Base-by-base conservation (phyloP, 1,284 basidiomycete species). In the Tilletiaria anomala region DNA sequence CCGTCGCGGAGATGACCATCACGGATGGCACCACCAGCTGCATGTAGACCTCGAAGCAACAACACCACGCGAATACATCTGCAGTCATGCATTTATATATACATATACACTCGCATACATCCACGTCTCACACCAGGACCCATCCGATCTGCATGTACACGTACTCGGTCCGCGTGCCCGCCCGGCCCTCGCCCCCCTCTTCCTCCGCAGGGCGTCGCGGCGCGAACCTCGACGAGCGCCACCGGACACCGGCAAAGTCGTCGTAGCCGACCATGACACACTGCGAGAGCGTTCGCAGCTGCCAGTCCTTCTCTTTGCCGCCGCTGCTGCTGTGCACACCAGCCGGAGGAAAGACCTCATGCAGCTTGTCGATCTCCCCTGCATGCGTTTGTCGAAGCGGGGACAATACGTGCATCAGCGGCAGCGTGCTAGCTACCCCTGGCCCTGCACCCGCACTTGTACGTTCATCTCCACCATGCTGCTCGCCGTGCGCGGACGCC, bases 371-470 rank as follows among this genome's bases (percentile, higher is more conserved):
- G 34, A 63, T 39, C 47, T 63, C 60, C 16, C 40, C 34, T 15
- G 36, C 35, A 35, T 63, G 58, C 15, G 58, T 61, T 2, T 44
- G 41, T 8, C 60, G 42, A 4, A 59, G 39, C 3, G 60, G 54
- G 4, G 54, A 33, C 46, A 61, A 53, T 19, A 63, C 18, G 33
- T 61, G 58, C 20, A 63, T 42, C 26, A 51, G n/a, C n/a, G n/a
- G n/a, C n/a, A n/a, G n/a, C n/a, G n/a, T n/a, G n/a, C n/a, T n/a
- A n/a, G n/a, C n/a, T n/a, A n/a, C n/a, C n/a, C n/a, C n/a, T n/a
- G n/a, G n/a, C n/a, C n/a, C n/a, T n/a, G n/a, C n/a, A n/a, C n/a
- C n/a, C n/a, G n/a, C n/a, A n/a, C n/a, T n/a, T n/a, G n/a, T n/a
- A n/a, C n/a, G n/a, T n/a, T n/a, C 16, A 40, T 24, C 31, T 10